Percentiles rank a stretch among this genome's conserved stretches.
phyloP scores from a whole-genome alignment of 2,329 filamentous ascomycete genomes.

The Colletotrichum viniferum region DNA sequence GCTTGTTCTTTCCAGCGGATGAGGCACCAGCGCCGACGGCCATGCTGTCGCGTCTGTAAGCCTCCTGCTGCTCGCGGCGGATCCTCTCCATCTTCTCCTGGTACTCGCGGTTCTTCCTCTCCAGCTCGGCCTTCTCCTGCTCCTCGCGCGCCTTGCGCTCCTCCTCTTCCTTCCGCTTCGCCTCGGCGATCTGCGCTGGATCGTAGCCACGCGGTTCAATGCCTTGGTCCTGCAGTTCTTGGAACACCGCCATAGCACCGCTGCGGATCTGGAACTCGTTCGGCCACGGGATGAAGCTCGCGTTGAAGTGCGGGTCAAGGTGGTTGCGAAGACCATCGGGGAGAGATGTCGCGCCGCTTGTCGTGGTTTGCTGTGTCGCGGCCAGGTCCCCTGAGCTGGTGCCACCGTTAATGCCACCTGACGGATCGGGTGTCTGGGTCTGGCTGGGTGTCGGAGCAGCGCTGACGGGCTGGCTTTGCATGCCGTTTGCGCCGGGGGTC shows the following conservation, averaged over 20 bases:
- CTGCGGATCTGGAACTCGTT: constrained; percentile 69
- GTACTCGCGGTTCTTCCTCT: constrained; percentile 44
- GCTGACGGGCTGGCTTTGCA: constrained; percentile 23
- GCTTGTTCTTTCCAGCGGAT: constrained; percentile 46
- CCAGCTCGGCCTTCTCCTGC: constrained; percentile 45
- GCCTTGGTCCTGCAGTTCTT: constrained; percentile 65
- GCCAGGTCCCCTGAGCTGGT: constrained; percentile 26
- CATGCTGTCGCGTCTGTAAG: constrained; percentile 29
- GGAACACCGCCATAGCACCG: constrained; percentile 69
- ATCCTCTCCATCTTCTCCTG: constrained; percentile 45
- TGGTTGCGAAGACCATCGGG: constrained; percentile 53
- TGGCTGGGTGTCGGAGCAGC: constrained; percentile 27
- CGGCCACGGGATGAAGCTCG: constrained; percentile 80
- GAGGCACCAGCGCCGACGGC: constrained; percentile 23
- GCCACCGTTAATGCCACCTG: constrained; percentile 11
- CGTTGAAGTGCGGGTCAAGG: constrained; percentile 60
- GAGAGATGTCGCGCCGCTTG: constrained; percentile 42
- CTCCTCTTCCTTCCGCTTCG: constrained; percentile 55
- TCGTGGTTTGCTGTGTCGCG: constrained; percentile 36
- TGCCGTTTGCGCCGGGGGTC: constrained; percentile 12
- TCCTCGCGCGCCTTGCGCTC: constrained; percentile 39
- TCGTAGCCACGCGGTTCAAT: constrained; percentile 66
- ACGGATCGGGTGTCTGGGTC: constrained; percentile 23
- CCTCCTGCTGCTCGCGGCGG: constrained; percentile 43
- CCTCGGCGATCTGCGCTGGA: constrained; percentile 58